Conservation (phyloP, 371 early-diverging fungal species). For the Rhizomucor miehei region DNA sequence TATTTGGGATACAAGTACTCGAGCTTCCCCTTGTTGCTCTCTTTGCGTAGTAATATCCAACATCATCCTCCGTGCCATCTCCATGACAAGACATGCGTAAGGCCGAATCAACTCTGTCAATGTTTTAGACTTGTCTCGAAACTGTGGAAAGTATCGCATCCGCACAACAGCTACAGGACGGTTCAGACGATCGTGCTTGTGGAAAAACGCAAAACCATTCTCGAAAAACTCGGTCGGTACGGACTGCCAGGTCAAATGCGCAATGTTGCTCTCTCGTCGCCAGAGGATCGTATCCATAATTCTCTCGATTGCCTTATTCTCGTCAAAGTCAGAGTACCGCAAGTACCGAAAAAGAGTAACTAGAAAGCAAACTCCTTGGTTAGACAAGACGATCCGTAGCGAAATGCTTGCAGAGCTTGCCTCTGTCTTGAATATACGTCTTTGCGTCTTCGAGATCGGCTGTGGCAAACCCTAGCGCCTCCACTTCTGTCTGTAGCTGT, state of each 20-base stretch:
- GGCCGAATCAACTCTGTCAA: slow-evolving; percentile 29
- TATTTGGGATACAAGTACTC: slow-evolving; percentile 28
- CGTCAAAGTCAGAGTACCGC: slow-evolving; percentile 11
- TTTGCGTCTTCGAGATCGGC: slow-evolving; percentile 24
- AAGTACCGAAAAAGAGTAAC: slow-evolving; percentile 29
- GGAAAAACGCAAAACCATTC: slow-evolving; percentile 39
- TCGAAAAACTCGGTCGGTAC: slow-evolving; percentile 31
- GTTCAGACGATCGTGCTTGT: slow-evolving; percentile 37
- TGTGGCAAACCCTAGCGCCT: slow-evolving; percentile 12
- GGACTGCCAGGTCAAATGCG: slow-evolving; percentile 23
- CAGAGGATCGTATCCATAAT: slow-evolving; percentile 42
- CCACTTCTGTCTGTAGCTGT: slow-evolving; percentile 17
- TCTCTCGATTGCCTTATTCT: slow-evolving; percentile 12
- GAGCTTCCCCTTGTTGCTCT: slow-evolving; percentile 12
- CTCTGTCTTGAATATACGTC: slow-evolving; percentile 27
- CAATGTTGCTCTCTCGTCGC: slow-evolving; percentile 27
- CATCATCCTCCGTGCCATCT: slow-evolving; percentile 35
- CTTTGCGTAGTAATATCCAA: slow-evolving; percentile 29
- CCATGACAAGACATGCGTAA: slow-evolving; percentile 44
- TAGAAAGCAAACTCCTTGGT: slow-evolving; percentile 1
- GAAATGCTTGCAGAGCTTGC: slow-evolving; percentile 7
- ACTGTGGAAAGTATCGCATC: slow-evolving; percentile 43
- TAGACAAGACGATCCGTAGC: not conserved
- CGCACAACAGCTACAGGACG: slow-evolving; percentile 43
- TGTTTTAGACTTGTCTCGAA: slow-evolving; percentile 25